Base-by-base conservation (phyloP, 371 early-diverging fungal species). In the Mucor plumbeus region DNA sequence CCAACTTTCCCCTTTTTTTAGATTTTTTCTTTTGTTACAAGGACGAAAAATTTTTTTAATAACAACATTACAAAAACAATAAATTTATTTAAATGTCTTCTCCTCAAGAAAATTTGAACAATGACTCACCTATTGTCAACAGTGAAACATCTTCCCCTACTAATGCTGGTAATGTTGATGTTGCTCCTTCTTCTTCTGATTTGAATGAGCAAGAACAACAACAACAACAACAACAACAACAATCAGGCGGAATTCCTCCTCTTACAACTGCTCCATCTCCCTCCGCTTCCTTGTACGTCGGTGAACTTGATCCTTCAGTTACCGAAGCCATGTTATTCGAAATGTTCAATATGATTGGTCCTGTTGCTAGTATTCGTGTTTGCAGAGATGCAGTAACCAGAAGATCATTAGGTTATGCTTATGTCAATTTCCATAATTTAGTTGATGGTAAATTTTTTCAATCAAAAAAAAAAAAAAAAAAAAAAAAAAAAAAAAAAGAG, bases 311-410 rank as follows among this genome's bases (percentile, higher is more conserved):
- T 73, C 94, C 94, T 67, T 87, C 90, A 59, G 95, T 98, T 68
- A 96, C 96, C 62, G 99, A 98, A 85, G 95, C 97, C 58, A 91
- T 94, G 87, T 85, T 98, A 64, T 98, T 93, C 75, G 98, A 97
- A 80, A 86, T 97, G 80, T 98, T 98, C 88, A 95, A 90, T 86
- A 88, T 90, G 80, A 78, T 95, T 64, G 98, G 98, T 17, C 94
- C 96, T 36, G 97, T 98, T 60, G 93, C 96, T 62, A 94, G 95
- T 75, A 97, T 98, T 77, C 94, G 99, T 74, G 97, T 98, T 63
- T 97, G 98, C 87, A 91, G 98, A 72, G 99, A 98, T 82, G 94
- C 96, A 63, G 91, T 96, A 67, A 97, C 98, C 65, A 92, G 98
- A 64, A 94, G 96, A 73, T 92, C 92, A 68, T 87, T 98, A 66